Base-by-base conservation (phyloP, 1,284 basidiomycete species). In the Fomes fomentarius region DNA sequence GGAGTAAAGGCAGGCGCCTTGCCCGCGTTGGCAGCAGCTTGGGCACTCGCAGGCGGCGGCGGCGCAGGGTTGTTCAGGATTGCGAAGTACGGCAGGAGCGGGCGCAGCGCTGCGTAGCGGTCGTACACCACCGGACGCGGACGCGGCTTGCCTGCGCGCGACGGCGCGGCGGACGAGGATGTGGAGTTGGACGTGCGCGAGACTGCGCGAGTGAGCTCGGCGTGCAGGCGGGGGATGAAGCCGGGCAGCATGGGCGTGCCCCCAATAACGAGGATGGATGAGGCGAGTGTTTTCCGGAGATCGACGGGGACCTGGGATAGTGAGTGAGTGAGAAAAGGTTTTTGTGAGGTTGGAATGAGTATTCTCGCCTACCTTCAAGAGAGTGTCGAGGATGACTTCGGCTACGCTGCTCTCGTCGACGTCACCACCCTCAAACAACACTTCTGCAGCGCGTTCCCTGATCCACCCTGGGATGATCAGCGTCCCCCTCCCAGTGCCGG, bases 391-490 rank as follows among this genome's bases (percentile, higher is more conserved):
- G 3, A 98, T 78, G 22, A 90, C 80, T 64, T 95, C 93, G 0
- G 91, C 86, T 2, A 96, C 74, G 51, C 89, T 93, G 58, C 80
- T 81, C 70, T 91, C 91, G 64, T 94, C 94, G 24, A 90, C 84
- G 60, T 94, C 92, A n/a, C 91, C 91, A 2, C 87, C 85, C 66
- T 94, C 93, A 61, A 98, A 98, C 1, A 98, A 75, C 4, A 96
- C 80, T 68, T 99, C 96, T 3, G 93, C 87, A 0, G 91, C 91
- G 8, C 95, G 80, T 68, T 98, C 95, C 33, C 96, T 76, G 22
- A 98, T 79, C 96, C 97, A 99, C 0, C 96, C 96, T 0, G 96
- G 96, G 37, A 99, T 84, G 39, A 90, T 77, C 33, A 98, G 72
- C 0, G 87, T 90, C 0, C 93, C 93, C n/a, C 78, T 72, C 0